Evolutionary conservation across 176 grass and related monocot species (phyloP).

Genomic region (Lolium perenne): DNA sequence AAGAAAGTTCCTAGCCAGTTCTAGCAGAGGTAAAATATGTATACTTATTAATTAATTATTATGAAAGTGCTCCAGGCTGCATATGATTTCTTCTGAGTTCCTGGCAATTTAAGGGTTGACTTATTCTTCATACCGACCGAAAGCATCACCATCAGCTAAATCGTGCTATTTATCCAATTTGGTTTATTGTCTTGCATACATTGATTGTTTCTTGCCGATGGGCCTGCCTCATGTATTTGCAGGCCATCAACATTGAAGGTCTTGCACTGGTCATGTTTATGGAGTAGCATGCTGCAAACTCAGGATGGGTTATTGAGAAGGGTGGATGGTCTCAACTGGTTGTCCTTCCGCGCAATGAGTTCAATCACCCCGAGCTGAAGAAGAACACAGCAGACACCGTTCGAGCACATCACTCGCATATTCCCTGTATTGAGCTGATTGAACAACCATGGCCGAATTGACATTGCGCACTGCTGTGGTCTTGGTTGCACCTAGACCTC

Average conservation of each 20-base stretch:
- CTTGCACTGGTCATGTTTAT: slow-evolving; percentile 90
- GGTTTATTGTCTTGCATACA: too few species aligned
- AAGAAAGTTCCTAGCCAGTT: slow-evolving; percentile 94
- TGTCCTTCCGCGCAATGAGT: slow-evolving; percentile 74
- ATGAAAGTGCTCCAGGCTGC: neutral
- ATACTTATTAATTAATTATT: slow-evolving; percentile 13
- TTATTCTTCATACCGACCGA: neutral
- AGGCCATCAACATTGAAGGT: slow-evolving; percentile 96
- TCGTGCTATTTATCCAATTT: neutral
- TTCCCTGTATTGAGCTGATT: slow-evolving; percentile 86
- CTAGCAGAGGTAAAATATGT: slow-evolving; percentile 76
- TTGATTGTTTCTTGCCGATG: slow-evolving; percentile 4
- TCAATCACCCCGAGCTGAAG: slow-evolving; percentile 96
- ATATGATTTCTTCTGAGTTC: neutral
- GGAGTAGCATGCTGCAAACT: slow-evolving; percentile 78
- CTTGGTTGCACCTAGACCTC: neutral
- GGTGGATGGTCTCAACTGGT: slow-evolving; percentile 67
- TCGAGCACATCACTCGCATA: slow-evolving; percentile 89
- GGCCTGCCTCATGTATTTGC: slow-evolving; percentile 14
- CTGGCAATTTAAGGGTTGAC: neutral
- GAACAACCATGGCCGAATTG: slow-evolving; percentile 27
- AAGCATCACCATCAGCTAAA: neutral
- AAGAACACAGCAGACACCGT: slow-evolving; percentile 75
- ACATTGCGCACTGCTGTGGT: neutral
- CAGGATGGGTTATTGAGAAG: slow-evolving; percentile 78